phyloP scores from a whole-genome alignment of 192 early-diverging fungal species.

The Mortierella hygrophila region DNA sequence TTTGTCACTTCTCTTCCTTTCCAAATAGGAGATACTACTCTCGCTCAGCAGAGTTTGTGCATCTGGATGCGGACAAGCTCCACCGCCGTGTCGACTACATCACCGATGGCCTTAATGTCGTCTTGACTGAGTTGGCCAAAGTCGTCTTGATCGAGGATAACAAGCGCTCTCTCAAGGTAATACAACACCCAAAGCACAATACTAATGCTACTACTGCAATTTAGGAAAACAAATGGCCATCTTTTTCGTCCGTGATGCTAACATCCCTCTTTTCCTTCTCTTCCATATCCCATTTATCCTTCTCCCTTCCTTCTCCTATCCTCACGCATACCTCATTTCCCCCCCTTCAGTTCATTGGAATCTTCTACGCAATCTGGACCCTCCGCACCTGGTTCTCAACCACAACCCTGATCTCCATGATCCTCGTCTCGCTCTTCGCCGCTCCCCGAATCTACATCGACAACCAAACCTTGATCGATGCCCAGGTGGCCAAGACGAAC shows the following conservation, averaged over 20 bases:
- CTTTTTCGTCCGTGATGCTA: too few species aligned
- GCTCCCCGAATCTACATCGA: conserved; percentile 46
- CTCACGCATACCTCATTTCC: neutral
- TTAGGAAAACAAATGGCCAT: neutral
- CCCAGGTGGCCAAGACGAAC: conserved; percentile 40
- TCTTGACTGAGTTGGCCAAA: conserved; percentile 50
- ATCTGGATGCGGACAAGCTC: conserved; percentile 30
- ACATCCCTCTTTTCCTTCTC: neutral
- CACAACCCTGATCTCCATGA: conserved; percentile 32
- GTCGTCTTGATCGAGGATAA: conserved; percentile 48
- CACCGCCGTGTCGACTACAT: conserved; percentile 35
- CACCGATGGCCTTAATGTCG: conserved; percentile 50
- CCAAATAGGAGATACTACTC: conserved; percentile 42
- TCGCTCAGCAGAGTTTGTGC: conserved; percentile 42
- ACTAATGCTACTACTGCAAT: neutral
- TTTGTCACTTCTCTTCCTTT: neutral
- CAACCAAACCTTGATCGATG: conserved; percentile 40
- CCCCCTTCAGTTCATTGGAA: conserved; percentile 30
- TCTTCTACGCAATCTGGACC: conserved; percentile 50
- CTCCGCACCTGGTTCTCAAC: conserved; percentile 55
- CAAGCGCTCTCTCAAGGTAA: conserved; percentile 46
- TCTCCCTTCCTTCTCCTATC: neutral
- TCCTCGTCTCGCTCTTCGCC: conserved; percentile 42
- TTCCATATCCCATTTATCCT: neutral
- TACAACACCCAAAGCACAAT: neutral